These are phyloP conservation scores for Fusarium sp. DNA, from an alignment of 2,329 filamentous ascomycete genomes.

Conservation along the genomic window DNA sequence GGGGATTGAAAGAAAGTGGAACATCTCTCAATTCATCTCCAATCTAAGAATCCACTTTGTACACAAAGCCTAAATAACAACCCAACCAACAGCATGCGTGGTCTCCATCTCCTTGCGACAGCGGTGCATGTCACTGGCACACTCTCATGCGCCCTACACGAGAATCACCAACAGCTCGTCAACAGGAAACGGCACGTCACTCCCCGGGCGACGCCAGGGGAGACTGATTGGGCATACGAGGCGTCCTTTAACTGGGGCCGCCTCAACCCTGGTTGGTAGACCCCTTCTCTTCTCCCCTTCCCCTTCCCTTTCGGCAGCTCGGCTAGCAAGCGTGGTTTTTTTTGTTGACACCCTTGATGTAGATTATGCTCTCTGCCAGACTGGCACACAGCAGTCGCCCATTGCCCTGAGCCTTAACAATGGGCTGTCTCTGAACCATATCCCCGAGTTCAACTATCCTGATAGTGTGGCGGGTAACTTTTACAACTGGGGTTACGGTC, in stretches of 20 bases:
- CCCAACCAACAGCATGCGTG: neutral
- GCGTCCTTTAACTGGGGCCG: slow-evolving; percentile 33
- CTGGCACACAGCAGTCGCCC: slow-evolving; percentile 30
- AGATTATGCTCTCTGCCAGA: slow-evolving; percentile 34
- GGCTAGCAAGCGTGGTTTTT: neutral
- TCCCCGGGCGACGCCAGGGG: slow-evolving; percentile 5
- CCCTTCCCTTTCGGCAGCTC: neutral
- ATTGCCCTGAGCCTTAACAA: slow-evolving; percentile 32
- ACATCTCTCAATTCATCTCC: neutral
- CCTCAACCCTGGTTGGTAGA: slow-evolving; percentile 10
- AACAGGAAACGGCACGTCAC: slow-evolving; percentile 24
- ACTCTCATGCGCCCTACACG: slow-evolving; percentile 15
- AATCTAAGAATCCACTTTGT: neutral
- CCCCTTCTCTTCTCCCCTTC: no score
- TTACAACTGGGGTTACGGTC: slow-evolving; percentile 34
- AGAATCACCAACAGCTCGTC: slow-evolving; percentile 23
- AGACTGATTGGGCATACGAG: slow-evolving; percentile 31
- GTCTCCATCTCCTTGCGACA: slow-evolving; percentile 1
- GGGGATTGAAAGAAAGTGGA: neutral
- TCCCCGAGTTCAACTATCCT: slow-evolving; percentile 25
- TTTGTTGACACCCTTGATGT: neutral
- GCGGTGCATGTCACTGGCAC: neutral
- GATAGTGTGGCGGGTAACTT: slow-evolving; percentile 16
- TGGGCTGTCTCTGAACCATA: slow-evolving; percentile 25
- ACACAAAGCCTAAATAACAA: neutral